Evolutionary conservation across 768 basidiomycete genomes (phyloP).

Genomic region (Collybia mongolica): DNA sequence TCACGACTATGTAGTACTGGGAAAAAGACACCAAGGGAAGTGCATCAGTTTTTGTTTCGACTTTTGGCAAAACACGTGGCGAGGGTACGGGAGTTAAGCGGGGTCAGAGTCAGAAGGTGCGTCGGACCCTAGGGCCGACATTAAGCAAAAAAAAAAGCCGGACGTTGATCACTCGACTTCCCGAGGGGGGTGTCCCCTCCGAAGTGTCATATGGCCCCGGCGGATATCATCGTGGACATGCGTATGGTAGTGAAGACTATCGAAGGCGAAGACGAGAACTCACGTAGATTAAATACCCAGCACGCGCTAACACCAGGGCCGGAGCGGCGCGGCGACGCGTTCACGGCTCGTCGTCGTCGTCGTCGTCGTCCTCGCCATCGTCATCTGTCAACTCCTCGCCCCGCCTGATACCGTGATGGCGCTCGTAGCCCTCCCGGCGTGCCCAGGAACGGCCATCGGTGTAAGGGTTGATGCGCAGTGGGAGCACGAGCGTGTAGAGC

Average conservation of each 20-base stretch:
- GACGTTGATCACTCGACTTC: conserved; percentile 61
- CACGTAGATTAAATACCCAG: neutral
- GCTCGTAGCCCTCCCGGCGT: conserved; percentile 59
- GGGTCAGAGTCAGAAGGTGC: no score
- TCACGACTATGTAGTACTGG: no score
- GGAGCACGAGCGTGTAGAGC: conserved; percentile 75
- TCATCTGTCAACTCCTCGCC: conserved; percentile 93
- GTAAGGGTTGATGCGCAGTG: conserved; percentile 75
- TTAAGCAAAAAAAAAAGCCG: conserved; percentile 37
- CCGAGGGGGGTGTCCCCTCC: conserved; percentile 33
- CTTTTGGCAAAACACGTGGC: no score
- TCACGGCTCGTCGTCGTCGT: neutral
- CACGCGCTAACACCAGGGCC: no score
- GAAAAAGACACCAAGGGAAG: no score
- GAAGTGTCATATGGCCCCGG: conserved; percentile 90
- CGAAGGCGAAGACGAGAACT: no score
- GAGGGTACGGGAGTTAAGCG: no score
- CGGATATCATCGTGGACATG: conserved; percentile 60
- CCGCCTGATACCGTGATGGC: conserved; percentile 59
- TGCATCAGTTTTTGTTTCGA: no score
- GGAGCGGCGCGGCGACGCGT: no score
- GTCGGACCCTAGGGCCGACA: no score
- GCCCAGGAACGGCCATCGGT: conserved; percentile 86
- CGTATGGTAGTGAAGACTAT: no score
- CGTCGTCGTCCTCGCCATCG: conserved; percentile 48